Conservation (phyloP, 345 rosid genomes). For the Lenwebbia sp. region DNA sequence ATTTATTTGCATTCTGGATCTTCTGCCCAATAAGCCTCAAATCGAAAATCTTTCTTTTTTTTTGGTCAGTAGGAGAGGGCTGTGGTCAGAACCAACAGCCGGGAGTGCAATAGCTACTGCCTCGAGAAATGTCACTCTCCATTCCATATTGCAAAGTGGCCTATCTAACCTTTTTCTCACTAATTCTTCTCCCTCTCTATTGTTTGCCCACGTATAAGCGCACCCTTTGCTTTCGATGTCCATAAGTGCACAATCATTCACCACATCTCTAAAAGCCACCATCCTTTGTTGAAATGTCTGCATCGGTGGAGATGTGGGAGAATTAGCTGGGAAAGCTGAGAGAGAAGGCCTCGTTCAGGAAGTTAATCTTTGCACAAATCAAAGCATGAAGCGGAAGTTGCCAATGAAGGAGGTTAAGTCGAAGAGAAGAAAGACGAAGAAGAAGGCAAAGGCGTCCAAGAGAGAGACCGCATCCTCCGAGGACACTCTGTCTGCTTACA, state of each 20-base stretch:
- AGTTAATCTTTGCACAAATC: neutral
- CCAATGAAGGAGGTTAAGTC: neutral
- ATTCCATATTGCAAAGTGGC: neutral
- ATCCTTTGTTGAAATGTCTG: constrained; percentile 15
- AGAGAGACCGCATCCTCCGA: neutral
- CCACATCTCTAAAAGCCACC: too few species aligned
- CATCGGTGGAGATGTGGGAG: constrained; percentile 24
- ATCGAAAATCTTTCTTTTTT: too few species aligned
- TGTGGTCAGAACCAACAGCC: neutral
- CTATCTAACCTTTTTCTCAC: neutral
- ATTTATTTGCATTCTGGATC: neutral
- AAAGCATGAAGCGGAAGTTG: neutral
- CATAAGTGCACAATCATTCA: neutral
- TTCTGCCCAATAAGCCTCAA: neutral
- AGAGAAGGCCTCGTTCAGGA: neutral
- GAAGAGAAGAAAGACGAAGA: neutral
- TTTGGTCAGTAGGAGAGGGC: neutral
- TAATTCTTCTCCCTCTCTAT: too few species aligned
- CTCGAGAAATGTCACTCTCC: neutral
- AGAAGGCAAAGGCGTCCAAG: neutral
- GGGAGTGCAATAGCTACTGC: neutral
- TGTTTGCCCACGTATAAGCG: neutral
- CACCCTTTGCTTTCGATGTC: neutral
- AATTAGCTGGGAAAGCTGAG: neutral
- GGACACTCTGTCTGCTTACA: neutral